Conservation (phyloP, 306 rosid genomes). For the Quillaja saponaria region DNA sequence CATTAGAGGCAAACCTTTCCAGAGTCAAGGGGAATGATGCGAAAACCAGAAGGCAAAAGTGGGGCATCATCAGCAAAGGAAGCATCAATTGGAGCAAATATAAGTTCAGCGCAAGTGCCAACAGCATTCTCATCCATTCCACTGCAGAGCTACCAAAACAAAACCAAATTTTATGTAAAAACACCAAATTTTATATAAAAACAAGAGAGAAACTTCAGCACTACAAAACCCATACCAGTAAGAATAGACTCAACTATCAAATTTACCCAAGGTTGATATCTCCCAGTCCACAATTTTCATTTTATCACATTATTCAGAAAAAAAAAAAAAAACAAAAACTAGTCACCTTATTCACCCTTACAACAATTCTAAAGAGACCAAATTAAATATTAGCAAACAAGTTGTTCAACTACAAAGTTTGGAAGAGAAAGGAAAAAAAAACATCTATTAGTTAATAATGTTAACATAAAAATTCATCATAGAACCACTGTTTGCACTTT, state of each 20-base stretch:
- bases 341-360: background rate
- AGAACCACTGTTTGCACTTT: too few species aligned
- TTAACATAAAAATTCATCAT: too few species aligned
- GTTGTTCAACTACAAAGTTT: background rate
- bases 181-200: slow-evolving; percentile 27
- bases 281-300: too few species aligned
- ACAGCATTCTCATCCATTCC: slow-evolving; percentile 99
- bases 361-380: background rate
- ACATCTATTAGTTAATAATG: too few species aligned
- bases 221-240: background rate
- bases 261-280: background rate
- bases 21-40: slow-evolving; percentile 94
- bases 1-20: slow-evolving; percentile 66
- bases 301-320: too few species aligned
- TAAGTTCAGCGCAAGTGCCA: slow-evolving; percentile 96
- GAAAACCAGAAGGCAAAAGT: slow-evolving; percentile 95
- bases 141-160: slow-evolving; percentile 77
- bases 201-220: slow-evolving; percentile 4
- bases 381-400: background rate
- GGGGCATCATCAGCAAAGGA: slow-evolving; percentile 99
- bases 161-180: slow-evolving; percentile 34
- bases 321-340: background rate
- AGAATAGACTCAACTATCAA: background rate
- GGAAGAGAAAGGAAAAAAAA: background rate
- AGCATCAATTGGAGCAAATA: slow-evolving; percentile 97